Evolutionary conservation across 2,329 filamentous ascomycete species (phyloP).

Genomic region (Cercospora berteroae): DNA sequence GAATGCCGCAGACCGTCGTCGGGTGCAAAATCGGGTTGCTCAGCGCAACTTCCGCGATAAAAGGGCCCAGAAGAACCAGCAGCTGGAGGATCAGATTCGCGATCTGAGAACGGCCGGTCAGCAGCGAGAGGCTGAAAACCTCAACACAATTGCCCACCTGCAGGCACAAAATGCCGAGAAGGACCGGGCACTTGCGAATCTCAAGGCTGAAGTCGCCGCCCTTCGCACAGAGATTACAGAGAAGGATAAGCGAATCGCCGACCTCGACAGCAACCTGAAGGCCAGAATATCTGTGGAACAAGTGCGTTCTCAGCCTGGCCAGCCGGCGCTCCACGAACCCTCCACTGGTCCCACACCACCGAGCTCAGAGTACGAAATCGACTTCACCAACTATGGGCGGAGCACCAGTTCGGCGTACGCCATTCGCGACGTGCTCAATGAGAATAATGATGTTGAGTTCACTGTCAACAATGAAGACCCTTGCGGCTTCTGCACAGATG

Average conservation of each 20-base stretch:
- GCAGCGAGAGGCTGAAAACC: neutral
- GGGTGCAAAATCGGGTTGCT: slow-evolving; percentile 89
- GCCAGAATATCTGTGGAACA: neutral
- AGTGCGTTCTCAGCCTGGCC: neutral
- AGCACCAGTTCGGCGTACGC: slow-evolving; percentile 4
- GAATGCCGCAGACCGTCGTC: slow-evolving; percentile 86
- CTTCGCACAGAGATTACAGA: neutral
- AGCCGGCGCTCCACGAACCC: neutral
- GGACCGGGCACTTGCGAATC: slow-evolving; percentile 1
- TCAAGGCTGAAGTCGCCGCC: neutral
- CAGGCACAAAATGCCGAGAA: neutral
- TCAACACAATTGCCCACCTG: slow-evolving; percentile 5
- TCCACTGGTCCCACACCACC: slow-evolving; percentile 21
- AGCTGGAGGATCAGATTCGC: slow-evolving; percentile 36
- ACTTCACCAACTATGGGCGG: slow-evolving; percentile 28
- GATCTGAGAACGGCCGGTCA: slow-evolving; percentile 41
- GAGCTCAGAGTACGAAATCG: slow-evolving; percentile 24
- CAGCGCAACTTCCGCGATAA: slow-evolving; percentile 88
- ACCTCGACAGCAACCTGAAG: neutral
- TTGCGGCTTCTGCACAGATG: slow-evolving; percentile 36
- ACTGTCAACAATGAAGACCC: slow-evolving; percentile 22
- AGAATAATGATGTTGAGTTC: slow-evolving; percentile 26
- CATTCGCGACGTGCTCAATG: slow-evolving; percentile 16
- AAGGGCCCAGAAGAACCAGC: slow-evolving; percentile 72
- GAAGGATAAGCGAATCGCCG: neutral